Percentiles rank a stretch among this genome's conserved stretches.
Evolutionary conservation across 331 rosid species (phyloP).

Genomic region (Dryas integrifolia): DNA sequence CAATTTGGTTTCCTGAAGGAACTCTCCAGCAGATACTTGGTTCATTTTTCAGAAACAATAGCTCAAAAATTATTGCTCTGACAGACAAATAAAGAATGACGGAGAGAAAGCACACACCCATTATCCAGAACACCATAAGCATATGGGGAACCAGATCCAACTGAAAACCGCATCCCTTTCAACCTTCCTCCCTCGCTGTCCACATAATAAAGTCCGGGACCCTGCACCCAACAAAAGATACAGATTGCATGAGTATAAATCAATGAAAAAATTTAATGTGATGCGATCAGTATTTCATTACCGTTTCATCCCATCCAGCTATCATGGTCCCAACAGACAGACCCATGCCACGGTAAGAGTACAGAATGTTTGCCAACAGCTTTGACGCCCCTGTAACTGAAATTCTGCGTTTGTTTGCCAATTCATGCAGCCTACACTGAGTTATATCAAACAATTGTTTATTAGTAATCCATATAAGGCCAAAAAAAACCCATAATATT

Average conservation of each 20-base stretch:
- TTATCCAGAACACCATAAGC: constrained; percentile 93
- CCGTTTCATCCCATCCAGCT: constrained; percentile 99
- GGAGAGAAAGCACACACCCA: constrained; percentile 46
- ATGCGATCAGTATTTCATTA: constrained; percentile 26
- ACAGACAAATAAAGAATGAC: background rate
- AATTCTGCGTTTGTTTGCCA: constrained; percentile 89
- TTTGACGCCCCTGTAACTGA: constrained; percentile 97
- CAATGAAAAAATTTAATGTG: background rate
- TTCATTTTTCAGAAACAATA: constrained; percentile 1
- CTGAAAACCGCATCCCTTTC: constrained; percentile 89
- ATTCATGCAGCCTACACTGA: constrained; percentile 85
- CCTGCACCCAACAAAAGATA: constrained; percentile 40
- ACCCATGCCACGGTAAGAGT: constrained; percentile 98
- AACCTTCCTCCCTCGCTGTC: constrained; percentile 99
- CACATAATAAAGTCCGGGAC: constrained; percentile 92
- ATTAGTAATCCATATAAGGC: constrained; percentile 10
- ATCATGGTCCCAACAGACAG: constrained; percentile 98
- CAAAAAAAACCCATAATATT: background rate
- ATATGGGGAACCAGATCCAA: constrained; percentile 97
- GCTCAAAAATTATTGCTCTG: background rate
- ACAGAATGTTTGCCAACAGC: constrained; percentile 85
- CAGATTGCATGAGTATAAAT: background rate
- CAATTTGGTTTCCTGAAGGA: background rate
- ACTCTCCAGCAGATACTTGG: background rate
- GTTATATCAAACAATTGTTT: constrained; percentile 7